phyloP scores from a whole-genome alignment of 371 early-diverging fungal species.

The Actinomucor elegans region DNA sequence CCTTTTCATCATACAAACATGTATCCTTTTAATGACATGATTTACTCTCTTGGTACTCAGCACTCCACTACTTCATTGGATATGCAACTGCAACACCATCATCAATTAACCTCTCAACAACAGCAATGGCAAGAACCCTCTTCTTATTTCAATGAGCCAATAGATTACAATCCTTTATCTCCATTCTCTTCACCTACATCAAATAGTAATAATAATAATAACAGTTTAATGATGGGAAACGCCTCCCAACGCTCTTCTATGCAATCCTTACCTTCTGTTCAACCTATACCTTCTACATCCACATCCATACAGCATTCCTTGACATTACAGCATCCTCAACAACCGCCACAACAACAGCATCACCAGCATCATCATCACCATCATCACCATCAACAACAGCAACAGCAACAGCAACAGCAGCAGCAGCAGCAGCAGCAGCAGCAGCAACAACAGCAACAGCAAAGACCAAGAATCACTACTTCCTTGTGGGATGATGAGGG shows the following conservation, averaged over 20 bases:
- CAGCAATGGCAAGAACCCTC: slow-evolving; percentile 4
- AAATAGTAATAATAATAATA: neutral
- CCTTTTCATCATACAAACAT: neutral
- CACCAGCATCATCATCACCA: neutral
- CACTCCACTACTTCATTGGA: neutral
- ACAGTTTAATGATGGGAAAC: neutral
- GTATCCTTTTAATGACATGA: slow-evolving; percentile 11
- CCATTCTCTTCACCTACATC: slow-evolving; percentile 4
- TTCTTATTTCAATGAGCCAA: neutral
- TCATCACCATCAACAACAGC: neutral
- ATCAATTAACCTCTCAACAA: neutral
- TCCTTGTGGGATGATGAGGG: slow-evolving; percentile 85
- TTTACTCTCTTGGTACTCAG: neutral
- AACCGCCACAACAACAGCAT: neutral
- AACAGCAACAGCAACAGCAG: neutral
- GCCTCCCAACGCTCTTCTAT: slow-evolving; percentile 4
- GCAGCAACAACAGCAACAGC: slow-evolving; percentile 1
- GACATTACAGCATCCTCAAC: neutral
- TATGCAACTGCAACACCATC: neutral
- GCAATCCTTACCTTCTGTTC: slow-evolving; percentile 6
- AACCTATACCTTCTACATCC: slow-evolving; percentile 5
- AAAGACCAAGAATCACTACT: slow-evolving; percentile 64
- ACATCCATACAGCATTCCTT: neutral
- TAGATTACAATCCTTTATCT: neutral
- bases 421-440: slow-evolving; percentile 3